These are phyloP conservation scores for Chaetoceros tenuissimus DNA, from an alignment of 108 stramenopile species.

Conservation along the genomic window DNA sequence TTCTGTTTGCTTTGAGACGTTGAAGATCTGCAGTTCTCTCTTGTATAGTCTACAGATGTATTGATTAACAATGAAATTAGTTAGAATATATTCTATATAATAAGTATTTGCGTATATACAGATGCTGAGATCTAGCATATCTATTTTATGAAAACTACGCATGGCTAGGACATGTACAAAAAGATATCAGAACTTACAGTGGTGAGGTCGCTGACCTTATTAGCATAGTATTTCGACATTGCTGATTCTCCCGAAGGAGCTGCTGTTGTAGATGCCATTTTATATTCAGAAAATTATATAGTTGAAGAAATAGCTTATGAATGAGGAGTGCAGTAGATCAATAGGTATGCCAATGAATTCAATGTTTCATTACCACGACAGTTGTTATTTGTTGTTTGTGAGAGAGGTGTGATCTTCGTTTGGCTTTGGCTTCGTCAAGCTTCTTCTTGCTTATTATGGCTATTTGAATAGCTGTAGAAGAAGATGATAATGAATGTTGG, in stretches of 20 bases:
- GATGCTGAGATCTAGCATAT: too few species aligned
- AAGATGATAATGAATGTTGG: too few species aligned
- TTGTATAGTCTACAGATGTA: constrained; percentile 41
- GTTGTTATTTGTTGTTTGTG: too few species aligned
- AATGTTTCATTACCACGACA: too few species aligned
- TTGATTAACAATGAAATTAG: neutral
- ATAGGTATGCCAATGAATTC: too few species aligned
- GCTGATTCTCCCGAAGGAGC: constrained; percentile 15
- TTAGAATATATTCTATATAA: constrained; percentile 1
- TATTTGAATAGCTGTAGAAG: too few species aligned
- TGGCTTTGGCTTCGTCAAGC: too few species aligned
- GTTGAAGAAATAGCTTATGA: too few species aligned
- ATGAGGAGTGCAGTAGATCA: too few species aligned
- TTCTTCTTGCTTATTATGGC: too few species aligned
- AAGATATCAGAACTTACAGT: constrained; percentile 32
- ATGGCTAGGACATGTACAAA: neutral
- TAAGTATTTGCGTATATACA: neutral
- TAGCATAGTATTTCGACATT: constrained; percentile 68
- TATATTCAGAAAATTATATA: neutral
- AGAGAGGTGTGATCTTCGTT: too few species aligned
- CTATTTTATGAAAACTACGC: neutral
- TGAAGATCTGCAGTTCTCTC: constrained; percentile 71
- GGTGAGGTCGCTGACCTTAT: constrained; percentile 60
- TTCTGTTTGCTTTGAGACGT: constrained; percentile 95
- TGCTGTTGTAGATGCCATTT: neutral